phyloP scores from a whole-genome alignment of 2,329 filamentous ascomycete species.

The Sporothrix pallida region DNA sequence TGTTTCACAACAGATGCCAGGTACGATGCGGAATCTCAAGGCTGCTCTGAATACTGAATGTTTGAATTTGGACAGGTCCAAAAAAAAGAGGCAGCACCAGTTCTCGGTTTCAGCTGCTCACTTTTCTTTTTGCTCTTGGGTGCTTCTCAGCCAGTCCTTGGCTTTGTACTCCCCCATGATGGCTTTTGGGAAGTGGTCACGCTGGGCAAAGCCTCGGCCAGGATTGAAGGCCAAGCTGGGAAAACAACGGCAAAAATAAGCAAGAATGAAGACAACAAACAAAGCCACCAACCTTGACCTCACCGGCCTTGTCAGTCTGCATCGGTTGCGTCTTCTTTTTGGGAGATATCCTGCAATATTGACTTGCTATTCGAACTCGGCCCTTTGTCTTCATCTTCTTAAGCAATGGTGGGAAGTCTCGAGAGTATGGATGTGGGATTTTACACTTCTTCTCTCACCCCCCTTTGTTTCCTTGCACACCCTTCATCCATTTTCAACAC shows the following conservation, averaged over 20 bases:
- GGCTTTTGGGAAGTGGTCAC: constrained; percentile 9
- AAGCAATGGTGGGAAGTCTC: not conserved
- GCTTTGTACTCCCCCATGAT: not conserved
- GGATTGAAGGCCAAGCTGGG: not conserved
- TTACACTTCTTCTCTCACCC: constrained; percentile 9
- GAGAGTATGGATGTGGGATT: not conserved
- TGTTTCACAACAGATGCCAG: constrained; percentile 25
- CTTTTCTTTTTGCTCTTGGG: not conserved
- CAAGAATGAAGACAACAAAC: not conserved
- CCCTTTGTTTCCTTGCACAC: not conserved
- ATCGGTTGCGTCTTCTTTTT: not conserved
- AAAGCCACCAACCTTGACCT: not conserved
- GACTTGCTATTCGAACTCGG: not conserved
- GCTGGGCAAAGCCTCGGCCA: constrained; percentile 3
- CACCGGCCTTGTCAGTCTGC: not conserved
- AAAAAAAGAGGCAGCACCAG: not conserved
- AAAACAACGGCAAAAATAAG: not conserved
- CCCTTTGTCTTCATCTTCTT: not conserved
- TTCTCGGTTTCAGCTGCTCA: constrained; percentile 20
- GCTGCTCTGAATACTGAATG: constrained; percentile 15
- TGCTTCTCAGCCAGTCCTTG: constrained; percentile 16
- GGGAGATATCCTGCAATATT: constrained; percentile 5
- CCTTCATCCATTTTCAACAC: not conserved
- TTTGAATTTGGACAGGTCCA: not conserved
- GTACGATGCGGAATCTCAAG: constrained; percentile 20